A percentile compares a stretch with the other conserved stretches of the same genome.
Conservation (phyloP, 805 yeast species). For the Saccharomycopsis synnaedendra region DNA sequence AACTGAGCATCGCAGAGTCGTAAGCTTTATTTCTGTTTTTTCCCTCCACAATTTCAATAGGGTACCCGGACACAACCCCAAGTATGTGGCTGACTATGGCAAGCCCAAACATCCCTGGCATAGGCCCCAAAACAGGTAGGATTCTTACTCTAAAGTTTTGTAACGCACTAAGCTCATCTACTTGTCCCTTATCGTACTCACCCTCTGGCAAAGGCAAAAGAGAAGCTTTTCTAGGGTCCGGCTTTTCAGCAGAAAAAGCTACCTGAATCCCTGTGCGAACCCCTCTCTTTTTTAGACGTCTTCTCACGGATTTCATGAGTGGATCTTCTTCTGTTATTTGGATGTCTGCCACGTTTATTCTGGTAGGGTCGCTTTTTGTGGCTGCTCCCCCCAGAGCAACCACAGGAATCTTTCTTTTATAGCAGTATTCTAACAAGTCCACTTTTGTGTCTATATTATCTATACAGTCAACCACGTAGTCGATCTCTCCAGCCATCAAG, state of each 20-base stretch:
- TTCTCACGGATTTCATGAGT: slow-evolving; percentile 74
- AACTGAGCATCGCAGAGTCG: slow-evolving; percentile 69
- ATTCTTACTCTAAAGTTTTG: slow-evolving; percentile 89
- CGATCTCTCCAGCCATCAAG: slow-evolving; percentile 42
- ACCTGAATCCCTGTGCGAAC: slow-evolving; percentile 69
- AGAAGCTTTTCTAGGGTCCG: slow-evolving; percentile 88
- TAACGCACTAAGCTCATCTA: slow-evolving; percentile 78
- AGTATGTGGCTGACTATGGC: slow-evolving; percentile 78
- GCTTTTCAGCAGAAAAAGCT: slow-evolving; percentile 90
- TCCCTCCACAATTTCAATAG: slow-evolving; percentile 84
- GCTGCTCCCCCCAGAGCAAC: slow-evolving; percentile 97
- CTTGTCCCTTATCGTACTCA: slow-evolving; percentile 70
- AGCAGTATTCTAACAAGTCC: slow-evolving; percentile 69
- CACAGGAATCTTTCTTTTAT: slow-evolving; percentile 48
- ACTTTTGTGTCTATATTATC: slow-evolving; percentile 97
- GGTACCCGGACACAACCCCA: slow-evolving; percentile 76
- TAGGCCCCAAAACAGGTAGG: slow-evolving; percentile 89
- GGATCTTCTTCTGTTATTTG: slow-evolving; percentile 92
- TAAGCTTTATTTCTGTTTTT: slow-evolving; percentile 78
- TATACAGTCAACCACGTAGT: slow-evolving; percentile 85
- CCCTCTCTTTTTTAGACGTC: slow-evolving; percentile 73
- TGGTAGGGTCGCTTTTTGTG: slow-evolving; percentile 88
- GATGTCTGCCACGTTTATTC: slow-evolving; percentile 82
- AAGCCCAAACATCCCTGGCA: slow-evolving; percentile 95
- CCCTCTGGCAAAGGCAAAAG: slow-evolving; percentile 77